A percentile compares a stretch with the other conserved stretches of the same genome.
These are phyloP conservation scores for Fimicolochytrium jonesii DNA, from an alignment of 192 early-diverging fungal species.

Conservation along the genomic window DNA sequence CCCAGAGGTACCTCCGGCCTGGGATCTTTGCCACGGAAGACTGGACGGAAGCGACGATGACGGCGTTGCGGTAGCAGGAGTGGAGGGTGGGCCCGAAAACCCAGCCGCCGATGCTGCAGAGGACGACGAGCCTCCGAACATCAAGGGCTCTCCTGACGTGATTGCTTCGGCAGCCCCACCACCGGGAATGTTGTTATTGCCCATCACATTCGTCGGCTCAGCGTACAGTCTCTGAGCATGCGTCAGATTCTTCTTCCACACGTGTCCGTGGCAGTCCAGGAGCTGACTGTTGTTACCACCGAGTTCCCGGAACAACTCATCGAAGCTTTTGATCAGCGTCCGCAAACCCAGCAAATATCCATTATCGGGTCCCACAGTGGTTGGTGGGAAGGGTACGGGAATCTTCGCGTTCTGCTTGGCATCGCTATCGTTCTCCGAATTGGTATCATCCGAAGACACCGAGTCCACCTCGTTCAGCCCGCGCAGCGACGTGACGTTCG, in stretches of 20 bases:
- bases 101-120: too few species aligned
- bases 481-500: conserved; percentile 48
- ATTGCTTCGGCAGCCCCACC: too few species aligned
- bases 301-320: conserved; percentile 53
- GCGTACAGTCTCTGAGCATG: neutral
- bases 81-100: too few species aligned
- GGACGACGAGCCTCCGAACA: too few species aligned
- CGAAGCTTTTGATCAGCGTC: conserved; percentile 65
- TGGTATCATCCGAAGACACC: neutral
- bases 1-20: too few species aligned
- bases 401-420: neutral
- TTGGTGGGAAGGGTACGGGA: conserved; percentile 55
- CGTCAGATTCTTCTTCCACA: neutral
- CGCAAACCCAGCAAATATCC: conserved; percentile 78
- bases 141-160: too few species aligned
- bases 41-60: too few species aligned
- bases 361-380: conserved; percentile 67
- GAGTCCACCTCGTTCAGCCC: conserved; percentile 28
- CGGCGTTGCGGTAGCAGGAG: too few species aligned
- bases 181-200: too few species aligned
- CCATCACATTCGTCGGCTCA: neutral
- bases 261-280: neutral
- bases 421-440: neutral
- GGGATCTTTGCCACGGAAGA: too few species aligned
- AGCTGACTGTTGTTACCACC: conserved; percentile 11